Evolutionary conservation across 306 rosid species (phyloP).

Genomic region (Cercis canadensis): DNA sequence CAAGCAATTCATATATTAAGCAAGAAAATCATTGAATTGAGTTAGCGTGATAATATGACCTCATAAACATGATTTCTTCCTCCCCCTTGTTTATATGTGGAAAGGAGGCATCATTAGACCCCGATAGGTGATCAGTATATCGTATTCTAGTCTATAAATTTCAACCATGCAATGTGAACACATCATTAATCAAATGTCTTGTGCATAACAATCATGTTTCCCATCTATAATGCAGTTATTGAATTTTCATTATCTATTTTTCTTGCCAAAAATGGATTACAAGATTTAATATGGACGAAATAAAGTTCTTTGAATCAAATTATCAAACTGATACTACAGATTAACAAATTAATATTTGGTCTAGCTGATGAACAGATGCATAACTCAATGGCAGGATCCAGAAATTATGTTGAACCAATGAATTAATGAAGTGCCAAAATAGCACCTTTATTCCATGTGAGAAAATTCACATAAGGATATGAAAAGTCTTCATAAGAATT

Average conservation of each 20-base stretch:
- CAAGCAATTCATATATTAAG: too few species aligned
- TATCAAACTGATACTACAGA: background rate
- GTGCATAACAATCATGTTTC: background rate
- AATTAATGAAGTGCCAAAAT: background rate
- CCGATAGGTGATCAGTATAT: constrained; percentile 6
- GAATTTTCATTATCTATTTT: background rate
- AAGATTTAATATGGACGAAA: constrained; percentile 17
- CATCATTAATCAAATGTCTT: background rate
- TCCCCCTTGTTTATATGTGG: background rate
- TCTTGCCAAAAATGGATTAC: background rate
- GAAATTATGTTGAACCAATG: background rate
- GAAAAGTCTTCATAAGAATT: too few species aligned
- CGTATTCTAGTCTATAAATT: constrained; percentile 15
- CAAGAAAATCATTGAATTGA: too few species aligned
- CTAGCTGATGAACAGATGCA: constrained; percentile 10
- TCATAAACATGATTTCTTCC: background rate
- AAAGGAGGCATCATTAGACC: background rate
- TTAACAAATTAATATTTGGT: background rate
- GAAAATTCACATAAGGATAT: background rate
- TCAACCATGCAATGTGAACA: constrained; percentile 7
- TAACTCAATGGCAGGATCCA: background rate
- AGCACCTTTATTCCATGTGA: background rate
- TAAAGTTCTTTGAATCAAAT: background rate
- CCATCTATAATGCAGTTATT: background rate
- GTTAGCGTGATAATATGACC: background rate